These are phyloP conservation scores for Wallemia ichthyophaga DNA, from an alignment of 1,284 basidiomycete species.

Conservation along the genomic window DNA sequence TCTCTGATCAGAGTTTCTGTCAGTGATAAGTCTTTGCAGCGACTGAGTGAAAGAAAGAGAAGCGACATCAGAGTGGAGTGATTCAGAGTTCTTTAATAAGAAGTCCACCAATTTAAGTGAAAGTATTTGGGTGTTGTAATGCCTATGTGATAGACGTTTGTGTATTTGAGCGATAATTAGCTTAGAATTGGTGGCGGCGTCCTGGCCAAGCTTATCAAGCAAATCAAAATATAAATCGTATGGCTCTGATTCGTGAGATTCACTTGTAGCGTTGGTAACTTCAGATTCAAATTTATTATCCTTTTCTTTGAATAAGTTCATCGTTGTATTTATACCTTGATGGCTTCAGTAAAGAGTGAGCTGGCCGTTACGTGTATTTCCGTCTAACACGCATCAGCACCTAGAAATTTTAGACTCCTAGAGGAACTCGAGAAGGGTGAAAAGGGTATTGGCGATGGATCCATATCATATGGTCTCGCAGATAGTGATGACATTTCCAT, in stretches of 20 bases:
- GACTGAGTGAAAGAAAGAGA: conserved; percentile 69
- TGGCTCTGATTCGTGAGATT: conserved; percentile 74
- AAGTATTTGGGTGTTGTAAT: conserved; percentile 87
- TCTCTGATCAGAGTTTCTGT: conserved; percentile 71
- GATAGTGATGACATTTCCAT: conserved; percentile 81
- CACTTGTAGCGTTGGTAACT: conserved; percentile 59
- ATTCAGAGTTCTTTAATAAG: conserved; percentile 54
- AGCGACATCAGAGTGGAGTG: conserved; percentile 59
- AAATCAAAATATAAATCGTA: conserved; percentile 84
- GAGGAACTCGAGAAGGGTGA: conserved; percentile 98
- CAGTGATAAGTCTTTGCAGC: conserved; percentile 52
- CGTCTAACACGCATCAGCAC: conserved; percentile 27
- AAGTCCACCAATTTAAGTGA: conserved; percentile 62
- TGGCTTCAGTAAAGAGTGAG: not conserved
- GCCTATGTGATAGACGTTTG: conserved; percentile 74
- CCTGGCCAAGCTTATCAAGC: conserved; percentile 84
- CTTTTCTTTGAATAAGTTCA: no score
- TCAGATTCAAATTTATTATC: not conserved
- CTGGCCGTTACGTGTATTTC: no score
- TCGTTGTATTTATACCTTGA: conserved; percentile 2
- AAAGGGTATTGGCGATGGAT: conserved; percentile 94
- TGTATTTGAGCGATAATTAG: conserved; percentile 56
- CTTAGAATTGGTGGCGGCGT: conserved; percentile 43
- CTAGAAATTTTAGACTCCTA: conserved; percentile 77
- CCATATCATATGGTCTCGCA: conserved; percentile 78